These are phyloP conservation scores for Triglochin maritima DNA, from an alignment of 106 monocot species.

Conservation along the genomic window DNA sequence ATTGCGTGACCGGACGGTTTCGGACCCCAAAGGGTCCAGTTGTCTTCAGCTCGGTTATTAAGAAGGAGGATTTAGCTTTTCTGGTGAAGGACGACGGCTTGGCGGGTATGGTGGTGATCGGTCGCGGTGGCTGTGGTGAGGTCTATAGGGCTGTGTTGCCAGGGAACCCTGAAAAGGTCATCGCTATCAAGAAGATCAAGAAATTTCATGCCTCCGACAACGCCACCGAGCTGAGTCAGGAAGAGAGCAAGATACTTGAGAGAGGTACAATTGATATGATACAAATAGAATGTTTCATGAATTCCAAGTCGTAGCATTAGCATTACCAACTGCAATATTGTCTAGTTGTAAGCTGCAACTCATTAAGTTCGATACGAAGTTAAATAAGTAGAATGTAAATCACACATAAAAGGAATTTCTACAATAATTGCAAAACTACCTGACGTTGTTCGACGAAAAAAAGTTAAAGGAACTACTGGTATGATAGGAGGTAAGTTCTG, in stretches of 20 bases:
- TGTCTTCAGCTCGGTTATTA: constrained; percentile 58
- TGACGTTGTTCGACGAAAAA: too few relatives aligned
- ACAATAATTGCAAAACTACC: too few relatives aligned
- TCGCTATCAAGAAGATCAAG: constrained; percentile 53
- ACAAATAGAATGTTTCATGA: too few relatives aligned
- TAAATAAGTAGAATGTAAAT: too few relatives aligned
- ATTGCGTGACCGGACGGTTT: constrained; percentile 41
- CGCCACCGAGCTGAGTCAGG: constrained; percentile 15
- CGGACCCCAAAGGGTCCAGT: constrained; percentile 11
- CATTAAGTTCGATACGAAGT: background rate
- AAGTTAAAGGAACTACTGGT: too few relatives aligned
- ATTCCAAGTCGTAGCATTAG: too few relatives aligned
- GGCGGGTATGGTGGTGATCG: constrained; percentile 41
- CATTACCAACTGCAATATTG: too few relatives aligned
- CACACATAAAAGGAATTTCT: too few relatives aligned
- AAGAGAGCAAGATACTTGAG: constrained; percentile 42
- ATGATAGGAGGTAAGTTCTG: too few relatives aligned
- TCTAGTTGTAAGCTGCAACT: background rate
- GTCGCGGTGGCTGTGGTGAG: constrained; percentile 59
- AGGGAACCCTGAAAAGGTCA: constrained; percentile 7
- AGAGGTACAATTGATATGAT: background rate
- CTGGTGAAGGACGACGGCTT: constrained; percentile 51
- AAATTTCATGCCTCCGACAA: constrained; percentile 3
- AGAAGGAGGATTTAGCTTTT: constrained; percentile 42
- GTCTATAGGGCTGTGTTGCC: constrained; percentile 46